A percentile compares a stretch with the other conserved stretches of the same genome.
phyloP scores from a whole-genome alignment of 371 early-diverging fungal species.

The Lichtheimia ornata region DNA sequence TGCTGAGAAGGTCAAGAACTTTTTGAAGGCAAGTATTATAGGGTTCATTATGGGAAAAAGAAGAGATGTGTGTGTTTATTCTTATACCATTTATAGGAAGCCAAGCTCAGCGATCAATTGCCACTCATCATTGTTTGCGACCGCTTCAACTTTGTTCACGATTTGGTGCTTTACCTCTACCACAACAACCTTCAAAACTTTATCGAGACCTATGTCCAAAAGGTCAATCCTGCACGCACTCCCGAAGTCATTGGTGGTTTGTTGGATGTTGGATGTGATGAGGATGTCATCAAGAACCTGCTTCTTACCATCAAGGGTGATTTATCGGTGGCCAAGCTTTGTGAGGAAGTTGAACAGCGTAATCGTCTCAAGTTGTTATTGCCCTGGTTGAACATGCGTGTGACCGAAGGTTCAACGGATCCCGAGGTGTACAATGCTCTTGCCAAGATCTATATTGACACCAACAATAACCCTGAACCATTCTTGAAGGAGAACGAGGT shows the following conservation, averaged over 20 bases:
- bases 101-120: conserved; percentile 91
- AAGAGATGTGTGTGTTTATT: neutral
- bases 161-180: conserved; percentile 93
- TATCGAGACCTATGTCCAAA: conserved; percentile 97
- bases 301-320: conserved; percentile 75
- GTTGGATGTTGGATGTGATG: conserved; percentile 97
- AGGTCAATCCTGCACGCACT: conserved; percentile 92
- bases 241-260: conserved; percentile 96
- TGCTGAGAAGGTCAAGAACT: conserved; percentile 96
- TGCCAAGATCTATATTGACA: conserved; percentile 98
- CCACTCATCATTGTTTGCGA: conserved; percentile 98
- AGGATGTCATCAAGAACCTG: conserved; percentile 88
- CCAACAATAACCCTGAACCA: conserved; percentile 95
- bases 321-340: conserved; percentile 87
- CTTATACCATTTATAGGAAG: conserved; percentile 61
- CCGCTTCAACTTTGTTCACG: conserved; percentile 95
- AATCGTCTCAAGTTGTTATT: conserved; percentile 93
- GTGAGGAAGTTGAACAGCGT: conserved; percentile 91
- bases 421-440: conserved; percentile 93
- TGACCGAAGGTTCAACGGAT: conserved; percentile 86
- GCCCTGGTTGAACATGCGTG: conserved; percentile 89
- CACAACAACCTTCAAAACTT: conserved; percentile 91
- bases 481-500: conserved; percentile 91
- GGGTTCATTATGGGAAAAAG: neutral
- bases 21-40: conserved; percentile 73